Conservation (phyloP, 2,329 filamentous ascomycete genomes). For the Monosporascus sp. region DNA sequence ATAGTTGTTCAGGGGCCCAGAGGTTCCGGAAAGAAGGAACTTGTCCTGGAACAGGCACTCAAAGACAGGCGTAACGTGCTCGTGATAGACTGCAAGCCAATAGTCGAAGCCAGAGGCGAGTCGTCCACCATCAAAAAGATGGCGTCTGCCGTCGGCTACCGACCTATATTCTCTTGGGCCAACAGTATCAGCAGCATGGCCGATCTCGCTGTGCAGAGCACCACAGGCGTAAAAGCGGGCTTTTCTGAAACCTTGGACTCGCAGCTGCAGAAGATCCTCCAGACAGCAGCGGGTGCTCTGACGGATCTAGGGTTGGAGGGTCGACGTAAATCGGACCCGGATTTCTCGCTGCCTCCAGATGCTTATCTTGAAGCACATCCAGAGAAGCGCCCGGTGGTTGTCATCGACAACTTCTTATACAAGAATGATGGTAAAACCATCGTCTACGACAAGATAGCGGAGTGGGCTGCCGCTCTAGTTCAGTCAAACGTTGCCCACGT, state of each 20-base stretch:
- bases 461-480: constrained; percentile 84
- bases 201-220: constrained; percentile 87
- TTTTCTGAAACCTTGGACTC: constrained; percentile 91
- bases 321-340: constrained; percentile 67
- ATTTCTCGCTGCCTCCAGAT: constrained; percentile 68
- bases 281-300: constrained; percentile 74
- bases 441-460: constrained; percentile 75
- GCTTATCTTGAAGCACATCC: constrained; percentile 88
- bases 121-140: constrained; percentile 76
- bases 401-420: constrained; percentile 89
- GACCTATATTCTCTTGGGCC: constrained; percentile 92
- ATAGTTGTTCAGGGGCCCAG: constrained; percentile 89
- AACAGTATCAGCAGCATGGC: constrained; percentile 90
- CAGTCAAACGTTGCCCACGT: constrained; percentile 89
- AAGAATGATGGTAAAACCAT: constrained; percentile 62
- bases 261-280: constrained; percentile 83
- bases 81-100: constrained; percentile 86
- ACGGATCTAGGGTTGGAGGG: constrained; percentile 68
- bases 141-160: constrained; percentile 79
- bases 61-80: constrained; percentile 71
- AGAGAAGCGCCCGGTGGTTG: constrained; percentile 73
- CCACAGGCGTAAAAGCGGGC: constrained; percentile 88
- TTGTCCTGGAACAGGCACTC: constrained; percentile 80
- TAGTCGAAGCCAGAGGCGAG: constrained; percentile 87
- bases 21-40: constrained; percentile 83